Evolutionary conservation across 176 grass and related monocot species (phyloP).

Genomic region (Musa troglodytarum): DNA sequence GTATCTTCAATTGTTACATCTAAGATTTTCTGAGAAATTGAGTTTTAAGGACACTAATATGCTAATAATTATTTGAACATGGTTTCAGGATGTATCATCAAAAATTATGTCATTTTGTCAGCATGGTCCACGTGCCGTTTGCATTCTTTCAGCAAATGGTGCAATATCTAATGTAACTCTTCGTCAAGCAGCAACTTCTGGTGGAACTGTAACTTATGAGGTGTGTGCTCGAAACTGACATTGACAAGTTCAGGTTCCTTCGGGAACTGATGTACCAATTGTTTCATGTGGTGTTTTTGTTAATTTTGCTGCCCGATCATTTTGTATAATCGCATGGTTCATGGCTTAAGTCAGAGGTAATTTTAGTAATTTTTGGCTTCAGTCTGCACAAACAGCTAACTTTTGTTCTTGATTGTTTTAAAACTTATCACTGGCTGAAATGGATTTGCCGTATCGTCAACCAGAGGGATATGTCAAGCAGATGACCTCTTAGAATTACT

Average conservation of each 20-base stretch:
- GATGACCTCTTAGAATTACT: not conserved
- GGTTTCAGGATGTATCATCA: constrained; percentile 68
- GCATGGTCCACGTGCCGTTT: constrained; percentile 64
- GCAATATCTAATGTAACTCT: constrained; percentile 96
- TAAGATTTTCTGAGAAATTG: not conserved
- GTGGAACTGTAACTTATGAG: constrained; percentile 99
- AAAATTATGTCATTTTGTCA: constrained; percentile 98
- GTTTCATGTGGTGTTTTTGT: not conserved
- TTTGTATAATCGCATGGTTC: not conserved
- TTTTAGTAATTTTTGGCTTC: not conserved
- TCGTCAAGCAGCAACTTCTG: constrained; percentile 82
- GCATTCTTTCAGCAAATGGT: constrained; percentile 96
- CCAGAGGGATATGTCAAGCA: not conserved
- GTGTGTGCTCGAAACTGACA: constrained; percentile 28
- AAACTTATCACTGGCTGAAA: not conserved
- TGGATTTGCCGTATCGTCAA: not conserved
- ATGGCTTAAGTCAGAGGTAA: not conserved
- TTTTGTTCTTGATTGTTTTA: not conserved
- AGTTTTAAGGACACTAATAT: not conserved
- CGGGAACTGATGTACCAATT: not conserved
- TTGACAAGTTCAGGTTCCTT: constrained; percentile 6
- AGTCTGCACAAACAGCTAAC: not conserved
- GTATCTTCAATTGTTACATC: not conserved
- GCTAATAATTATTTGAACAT: constrained; percentile 2
- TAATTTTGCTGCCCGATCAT: not conserved